A percentile compares a stretch with the other conserved stretches of the same genome.
phyloP scores from a whole-genome alignment of 768 basidiomycete genomes.

The Fomitopsis serialis region DNA sequence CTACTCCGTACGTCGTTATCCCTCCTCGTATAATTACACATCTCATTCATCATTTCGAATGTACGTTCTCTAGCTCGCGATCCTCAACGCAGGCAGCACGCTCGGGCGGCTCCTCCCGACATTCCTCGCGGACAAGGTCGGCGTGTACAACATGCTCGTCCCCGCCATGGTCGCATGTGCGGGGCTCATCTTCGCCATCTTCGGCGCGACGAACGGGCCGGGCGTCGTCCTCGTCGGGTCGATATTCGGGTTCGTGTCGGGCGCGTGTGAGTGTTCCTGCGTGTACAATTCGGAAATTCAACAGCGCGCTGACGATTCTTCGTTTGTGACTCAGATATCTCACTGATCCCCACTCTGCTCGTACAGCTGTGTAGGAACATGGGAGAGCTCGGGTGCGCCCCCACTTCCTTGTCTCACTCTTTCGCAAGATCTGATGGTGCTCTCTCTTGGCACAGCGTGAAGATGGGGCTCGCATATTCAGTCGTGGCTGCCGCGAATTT shows the following conservation, averaged over 20 bases:
- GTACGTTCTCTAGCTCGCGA: slow-evolving; percentile 33
- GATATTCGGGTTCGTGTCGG: slow-evolving; percentile 44
- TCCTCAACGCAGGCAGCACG: slow-evolving; percentile 66
- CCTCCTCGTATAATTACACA: neutral
- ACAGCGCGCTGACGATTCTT: neutral
- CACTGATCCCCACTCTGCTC: slow-evolving; percentile 17
- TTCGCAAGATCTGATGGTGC: neutral
- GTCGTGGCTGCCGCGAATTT: slow-evolving; percentile 17
- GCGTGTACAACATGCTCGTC: slow-evolving; percentile 61
- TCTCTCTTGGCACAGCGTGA: slow-evolving; percentile 7
- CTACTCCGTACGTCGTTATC: slow-evolving; percentile 14
- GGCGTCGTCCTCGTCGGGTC: slow-evolving; percentile 36
- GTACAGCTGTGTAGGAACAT: slow-evolving; percentile 13
- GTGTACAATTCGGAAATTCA: neutral
- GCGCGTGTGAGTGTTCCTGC: slow-evolving; percentile 29
- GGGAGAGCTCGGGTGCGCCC: slow-evolving; percentile 17
- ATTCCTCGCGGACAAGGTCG: slow-evolving; percentile 57
- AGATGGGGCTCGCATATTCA: slow-evolving; percentile 20
- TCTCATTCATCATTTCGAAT: neutral
- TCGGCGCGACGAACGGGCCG: slow-evolving; percentile 28
- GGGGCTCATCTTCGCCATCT: slow-evolving; percentile 37
- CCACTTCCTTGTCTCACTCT: neutral
- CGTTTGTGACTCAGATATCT: slow-evolving; percentile 12
- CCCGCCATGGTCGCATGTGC: slow-evolving; percentile 30
- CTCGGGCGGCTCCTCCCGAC: slow-evolving; percentile 62